Base-by-base conservation (phyloP, 2,329 filamentous ascomycete species). In the Trichoderma brevicompactum region DNA sequence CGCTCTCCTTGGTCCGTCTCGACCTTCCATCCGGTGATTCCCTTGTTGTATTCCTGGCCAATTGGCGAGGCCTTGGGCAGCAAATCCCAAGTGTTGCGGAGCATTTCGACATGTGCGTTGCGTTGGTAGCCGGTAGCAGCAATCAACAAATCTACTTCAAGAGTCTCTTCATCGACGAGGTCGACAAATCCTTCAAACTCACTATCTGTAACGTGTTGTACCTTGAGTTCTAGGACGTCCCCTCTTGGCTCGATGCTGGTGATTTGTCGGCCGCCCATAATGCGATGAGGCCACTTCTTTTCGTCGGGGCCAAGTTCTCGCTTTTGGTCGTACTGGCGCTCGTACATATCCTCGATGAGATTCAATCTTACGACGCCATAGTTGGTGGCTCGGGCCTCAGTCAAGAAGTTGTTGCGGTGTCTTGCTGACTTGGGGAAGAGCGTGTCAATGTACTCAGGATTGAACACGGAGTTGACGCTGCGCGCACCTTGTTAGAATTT, bases 381-480 rank as follows among this genome's bases (percentile, higher is more conserved):
- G 81, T 98, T 98, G 67, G 94, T 98, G 36, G 88, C 88, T 66
- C 90, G 89, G 70, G 96, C 92, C 60, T 88, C 87, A 15, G 82
- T 79, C 59, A 97, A 75, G 38, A 87, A 74, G 68, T 78, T 76
- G 66, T 83, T 80, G 55, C 94, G 90, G 67, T 88, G 82, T 50
- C 82, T 80, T 1, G 88, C 79, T 0, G 89, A 81, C 69, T 89
- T 87, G 55, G 85, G 80, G 80, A 88, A 97, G 70, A 96, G 86
- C 50, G 83, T 82, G 75, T 96, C 91, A 36, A 96, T 88, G 66
- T 89, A 90, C 40, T 90, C 88, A 1, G 94, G 94, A 79, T 98
- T 93, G 82, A 98, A 98, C 74, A 98, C 92, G 73, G 95, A 93
- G 77, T 98, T 98, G 72, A 98, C 93, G 72, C 91, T 94, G 69